These are phyloP conservation scores for Pestalotiopsis sp. DNA, from an alignment of 2,329 filamentous ascomycete genomes.

Conservation along the genomic window DNA sequence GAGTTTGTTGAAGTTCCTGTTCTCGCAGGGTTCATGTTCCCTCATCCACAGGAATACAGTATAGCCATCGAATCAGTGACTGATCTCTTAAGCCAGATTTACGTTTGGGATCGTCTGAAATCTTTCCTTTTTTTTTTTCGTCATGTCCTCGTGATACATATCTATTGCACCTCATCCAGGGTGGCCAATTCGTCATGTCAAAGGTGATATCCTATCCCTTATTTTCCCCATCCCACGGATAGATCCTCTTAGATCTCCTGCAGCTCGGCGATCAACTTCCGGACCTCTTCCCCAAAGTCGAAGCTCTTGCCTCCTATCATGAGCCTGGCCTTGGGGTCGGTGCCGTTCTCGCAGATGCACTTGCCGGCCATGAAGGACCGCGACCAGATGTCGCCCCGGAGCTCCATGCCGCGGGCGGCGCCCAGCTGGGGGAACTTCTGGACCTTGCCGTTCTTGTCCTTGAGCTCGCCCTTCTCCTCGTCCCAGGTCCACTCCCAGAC, in stretches of 20 bases:
- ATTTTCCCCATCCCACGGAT: neutral
- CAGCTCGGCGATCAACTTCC: slow-evolving; percentile 9
- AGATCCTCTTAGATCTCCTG: neutral
- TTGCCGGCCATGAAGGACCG: slow-evolving; percentile 27
- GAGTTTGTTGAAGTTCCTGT: no score
- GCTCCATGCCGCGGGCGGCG: slow-evolving; percentile 6
- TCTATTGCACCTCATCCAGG: neutral
- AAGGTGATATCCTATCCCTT: neutral
- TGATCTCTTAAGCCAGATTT: no score
- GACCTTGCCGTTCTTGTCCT: slow-evolving; percentile 19
- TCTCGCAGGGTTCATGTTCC: no score
- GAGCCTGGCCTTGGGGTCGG: slow-evolving; percentile 23
- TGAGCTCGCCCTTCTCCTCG: slow-evolving; percentile 17
- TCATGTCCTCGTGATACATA: neutral
- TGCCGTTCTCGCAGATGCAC: slow-evolving; percentile 27
- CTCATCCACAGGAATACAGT: no score
- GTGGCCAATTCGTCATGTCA: neutral
- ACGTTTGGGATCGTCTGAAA: neutral
- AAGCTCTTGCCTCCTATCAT: slow-evolving; percentile 24
- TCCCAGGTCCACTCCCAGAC: slow-evolving; percentile 31
- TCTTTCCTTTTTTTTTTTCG: neutral
- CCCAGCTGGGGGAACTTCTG: slow-evolving; percentile 24
- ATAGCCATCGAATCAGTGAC: no score
- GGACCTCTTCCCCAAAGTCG: slow-evolving; percentile 27
- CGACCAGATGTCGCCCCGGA: slow-evolving; percentile 18